These are phyloP conservation scores for Firmiana major DNA, from an alignment of 345 rosid species.

Conservation along the genomic window DNA sequence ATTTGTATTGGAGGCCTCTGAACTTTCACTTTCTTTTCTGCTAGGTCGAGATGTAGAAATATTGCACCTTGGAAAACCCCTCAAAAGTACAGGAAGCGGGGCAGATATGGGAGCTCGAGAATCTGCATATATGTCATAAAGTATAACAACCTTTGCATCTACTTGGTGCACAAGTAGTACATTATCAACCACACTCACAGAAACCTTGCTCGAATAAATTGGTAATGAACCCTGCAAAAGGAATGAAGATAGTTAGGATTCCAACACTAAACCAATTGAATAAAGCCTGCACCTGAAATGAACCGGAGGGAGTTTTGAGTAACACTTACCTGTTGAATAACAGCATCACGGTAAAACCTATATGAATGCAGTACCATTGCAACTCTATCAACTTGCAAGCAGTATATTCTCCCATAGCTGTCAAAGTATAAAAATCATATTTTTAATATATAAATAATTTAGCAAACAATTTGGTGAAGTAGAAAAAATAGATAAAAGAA, in stretches of 20 bases:
- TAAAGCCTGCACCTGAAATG: neutral
- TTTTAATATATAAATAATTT: constrained; percentile 7
- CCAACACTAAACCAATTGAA: constrained; percentile 3
- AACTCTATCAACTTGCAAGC: constrained; percentile 95
- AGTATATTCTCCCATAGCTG: constrained; percentile 99
- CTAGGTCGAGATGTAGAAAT: constrained; percentile 41
- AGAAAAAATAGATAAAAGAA: constrained; percentile 19
- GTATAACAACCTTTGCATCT: constrained; percentile 88
- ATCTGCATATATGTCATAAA: constrained; percentile 87
- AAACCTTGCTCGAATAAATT: constrained; percentile 79
- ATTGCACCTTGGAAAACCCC: constrained; percentile 62
- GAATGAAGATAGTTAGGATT: neutral
- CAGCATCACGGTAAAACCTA: constrained; percentile 96
- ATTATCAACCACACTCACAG: constrained; percentile 86
- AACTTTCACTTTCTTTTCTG: constrained; percentile 46
- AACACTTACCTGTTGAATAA: constrained; percentile 71
- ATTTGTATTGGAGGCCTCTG: constrained; percentile 44
- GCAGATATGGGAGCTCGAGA: constrained; percentile 98
- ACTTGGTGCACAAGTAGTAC: constrained; percentile 96
- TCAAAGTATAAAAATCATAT: constrained; percentile 17
- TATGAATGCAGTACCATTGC: constrained; percentile 90
- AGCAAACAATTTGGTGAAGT: constrained; percentile 2
- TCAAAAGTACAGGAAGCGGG: constrained; percentile 85
- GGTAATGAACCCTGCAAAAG: constrained; percentile 87
- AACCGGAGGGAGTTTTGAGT: neutral